Percentiles rank a stretch among this genome's conserved stretches.
Evolutionary conservation across 768 basidiomycete species (phyloP).

Genomic region (Psilocybe cyanescens): DNA sequence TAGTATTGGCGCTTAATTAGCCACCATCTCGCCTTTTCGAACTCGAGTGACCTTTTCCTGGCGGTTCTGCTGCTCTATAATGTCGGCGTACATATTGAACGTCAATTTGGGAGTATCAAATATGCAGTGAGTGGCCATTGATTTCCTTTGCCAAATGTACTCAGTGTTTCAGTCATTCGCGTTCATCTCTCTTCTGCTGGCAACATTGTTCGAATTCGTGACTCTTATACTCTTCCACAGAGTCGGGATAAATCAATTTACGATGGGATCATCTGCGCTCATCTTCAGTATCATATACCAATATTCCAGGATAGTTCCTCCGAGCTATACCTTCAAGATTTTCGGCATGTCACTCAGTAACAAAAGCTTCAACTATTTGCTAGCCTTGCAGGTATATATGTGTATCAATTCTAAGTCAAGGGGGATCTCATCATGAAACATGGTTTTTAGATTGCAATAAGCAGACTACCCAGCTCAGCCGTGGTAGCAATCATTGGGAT

Average conservation of each 20-base stretch:
- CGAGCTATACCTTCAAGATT: slow-evolving; percentile 74
- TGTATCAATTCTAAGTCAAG: neutral
- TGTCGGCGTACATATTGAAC: slow-evolving; percentile 72
- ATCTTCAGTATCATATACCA: slow-evolving; percentile 86
- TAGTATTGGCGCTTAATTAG: slow-evolving; percentile 86
- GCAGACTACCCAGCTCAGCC: slow-evolving; percentile 67
- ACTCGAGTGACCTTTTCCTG: slow-evolving; percentile 85
- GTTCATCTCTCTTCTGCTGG: slow-evolving; percentile 66
- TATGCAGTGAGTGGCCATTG: slow-evolving; percentile 66
- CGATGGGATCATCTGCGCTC: slow-evolving; percentile 76
- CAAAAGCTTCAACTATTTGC: slow-evolving; percentile 73
- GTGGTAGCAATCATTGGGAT: slow-evolving; percentile 68
- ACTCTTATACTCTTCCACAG: slow-evolving; percentile 68
- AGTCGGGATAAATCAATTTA: slow-evolving; percentile 72
- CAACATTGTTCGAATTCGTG: slow-evolving; percentile 70
- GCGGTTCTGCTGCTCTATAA: slow-evolving; percentile 76
- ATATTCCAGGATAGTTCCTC: slow-evolving; percentile 76
- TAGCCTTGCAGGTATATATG: slow-evolving; percentile 68
- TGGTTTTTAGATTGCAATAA: slow-evolving; percentile 62
- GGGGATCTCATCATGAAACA: neutral
- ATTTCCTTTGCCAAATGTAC: neutral
- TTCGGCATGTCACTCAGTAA: slow-evolving; percentile 77
- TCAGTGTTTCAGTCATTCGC: slow-evolving; percentile 65
- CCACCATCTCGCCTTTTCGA: slow-evolving; percentile 80
- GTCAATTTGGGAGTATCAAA: slow-evolving; percentile 86